Evolutionary conservation across 148 eudicot species (phyloP).

Genomic region (Beta vulgaris): DNA sequence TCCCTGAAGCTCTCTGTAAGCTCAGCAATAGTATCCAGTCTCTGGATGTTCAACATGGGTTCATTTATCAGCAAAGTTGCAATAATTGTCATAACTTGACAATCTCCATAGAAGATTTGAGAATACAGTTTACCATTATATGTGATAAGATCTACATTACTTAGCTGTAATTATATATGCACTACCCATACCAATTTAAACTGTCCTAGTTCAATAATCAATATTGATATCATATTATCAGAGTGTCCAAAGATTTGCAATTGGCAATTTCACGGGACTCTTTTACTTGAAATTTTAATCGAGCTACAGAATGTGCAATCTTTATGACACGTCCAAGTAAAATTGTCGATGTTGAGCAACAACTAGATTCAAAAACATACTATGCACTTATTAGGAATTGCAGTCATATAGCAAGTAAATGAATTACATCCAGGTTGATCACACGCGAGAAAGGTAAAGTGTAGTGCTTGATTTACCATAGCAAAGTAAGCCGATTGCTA

Average conservation of each 20-base stretch:
- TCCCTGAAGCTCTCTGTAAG: slow-evolving; percentile 42
- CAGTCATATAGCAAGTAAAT: neutral
- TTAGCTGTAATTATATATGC: neutral
- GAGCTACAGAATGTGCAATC: neutral
- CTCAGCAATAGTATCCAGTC: slow-evolving; percentile 69
- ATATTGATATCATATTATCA: neutral
- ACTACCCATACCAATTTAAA: neutral
- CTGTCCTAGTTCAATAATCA: neutral
- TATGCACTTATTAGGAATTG: neutral
- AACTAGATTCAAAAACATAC: neutral
- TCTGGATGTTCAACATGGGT: slow-evolving; percentile 41
- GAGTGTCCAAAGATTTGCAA: neutral
- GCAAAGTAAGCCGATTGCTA: slow-evolving; percentile 58
- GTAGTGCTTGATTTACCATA: slow-evolving; percentile 47
- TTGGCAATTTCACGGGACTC: no score
- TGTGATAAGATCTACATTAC: neutral
- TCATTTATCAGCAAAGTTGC: slow-evolving; percentile 3
- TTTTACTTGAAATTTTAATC: neutral
- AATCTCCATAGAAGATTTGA: neutral
- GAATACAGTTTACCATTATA: neutral
- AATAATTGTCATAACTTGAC: neutral
- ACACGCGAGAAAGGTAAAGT: neutral
- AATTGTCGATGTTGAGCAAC: no score
- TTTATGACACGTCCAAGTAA: neutral
- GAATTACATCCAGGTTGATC: neutral